Base-by-base conservation (phyloP, 2,329 filamentous ascomycete genomes). In the Cercospora zeae-maydis region DNA sequence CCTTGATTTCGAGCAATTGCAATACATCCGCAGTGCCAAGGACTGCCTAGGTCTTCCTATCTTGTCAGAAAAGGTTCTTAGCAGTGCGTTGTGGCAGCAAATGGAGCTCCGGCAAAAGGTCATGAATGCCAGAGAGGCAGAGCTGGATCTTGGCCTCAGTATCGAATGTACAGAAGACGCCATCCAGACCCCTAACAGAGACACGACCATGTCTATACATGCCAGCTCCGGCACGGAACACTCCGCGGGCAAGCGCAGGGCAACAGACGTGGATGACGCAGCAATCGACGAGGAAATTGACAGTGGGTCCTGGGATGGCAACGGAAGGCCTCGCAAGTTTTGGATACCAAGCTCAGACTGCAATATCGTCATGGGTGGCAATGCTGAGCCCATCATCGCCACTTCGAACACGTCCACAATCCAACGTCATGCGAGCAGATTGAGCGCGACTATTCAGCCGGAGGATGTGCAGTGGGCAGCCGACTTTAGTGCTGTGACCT, bases 1-100 rank as follows among this genome's bases (percentile, higher is more conserved):
- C 70, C 78, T 86, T 67, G 80, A 83, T 36, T 85, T 84, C 63
- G 84, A 86, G 66, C 82, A 85, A 63, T 72, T 86, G 8, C 82
- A 85, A 64, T 82, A 80, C 66, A 84, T 86, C 59, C 78, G 79
- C 10, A 75, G 71, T 55, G 77, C 82, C 21, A 78, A 79, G 49
- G 83, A 86, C 67, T 74, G 81, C 13, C 78, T 86, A 53, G 83
- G 83, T 3, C 72, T 84, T 2, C 82, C 82, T 1, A 78, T 85
- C 34, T 77, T 85, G 71, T 81, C 82, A 1, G 83, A 85, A 57
- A 79, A 79, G 59, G 81, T 84, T 52, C 81, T 85, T 37, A 81
- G 78, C 3, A 81, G 82, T 67, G 83, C 83, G 1, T 71, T 86
- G 7, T 86, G 84, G 84, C 82, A 83, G 74, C 80, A 83, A 64